These are phyloP conservation scores for Opeltia flavorubescens DNA, from an alignment of 495 filamentous ascomycete species.

Conservation along the genomic window DNA sequence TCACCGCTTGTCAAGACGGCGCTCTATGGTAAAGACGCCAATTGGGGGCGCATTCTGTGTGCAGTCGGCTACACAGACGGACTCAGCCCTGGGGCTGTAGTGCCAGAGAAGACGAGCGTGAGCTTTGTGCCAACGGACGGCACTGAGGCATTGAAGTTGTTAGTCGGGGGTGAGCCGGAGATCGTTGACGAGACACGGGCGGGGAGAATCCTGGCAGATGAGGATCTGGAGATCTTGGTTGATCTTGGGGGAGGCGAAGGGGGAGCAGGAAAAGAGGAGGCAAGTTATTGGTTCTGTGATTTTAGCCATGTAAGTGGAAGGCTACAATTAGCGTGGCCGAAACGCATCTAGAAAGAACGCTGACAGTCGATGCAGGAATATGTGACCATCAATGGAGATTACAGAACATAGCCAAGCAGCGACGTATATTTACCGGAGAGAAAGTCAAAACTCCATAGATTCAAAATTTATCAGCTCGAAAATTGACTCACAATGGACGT, in stretches of 20 bases:
- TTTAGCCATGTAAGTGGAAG: conserved; percentile 77
- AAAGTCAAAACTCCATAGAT: too few relatives aligned
- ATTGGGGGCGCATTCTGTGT: conserved; percentile 96
- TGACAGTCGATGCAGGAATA: not conserved
- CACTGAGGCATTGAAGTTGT: conserved; percentile 60
- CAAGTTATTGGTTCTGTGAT: conserved; percentile 89
- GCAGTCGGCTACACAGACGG: conserved; percentile 79
- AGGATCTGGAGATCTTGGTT: conserved; percentile 71
- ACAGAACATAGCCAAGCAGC: conserved; percentile 45
- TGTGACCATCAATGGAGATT: conserved; percentile 81
- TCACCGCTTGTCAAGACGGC: conserved; percentile 95
- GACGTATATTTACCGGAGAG: not conserved
- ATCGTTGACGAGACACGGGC: conserved; percentile 66
- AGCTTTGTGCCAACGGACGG: conserved; percentile 84
- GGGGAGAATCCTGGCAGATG: conserved; percentile 70
- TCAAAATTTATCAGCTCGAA: too few relatives aligned
- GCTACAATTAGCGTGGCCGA: conserved; percentile 9
- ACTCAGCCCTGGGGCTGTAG: conserved; percentile 44
- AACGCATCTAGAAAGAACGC: conserved; percentile 1
- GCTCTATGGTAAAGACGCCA: conserved; percentile 90
- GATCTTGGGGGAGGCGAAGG: conserved; percentile 40
- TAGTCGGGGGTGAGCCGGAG: conserved; percentile 87
- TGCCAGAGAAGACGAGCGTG: conserved; percentile 76
- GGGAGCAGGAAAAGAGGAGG: conserved; percentile 52
- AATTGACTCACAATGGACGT: too few relatives aligned